Evolutionary conservation across 2,329 filamentous ascomycete species (phyloP), one percentile per base, ranked within the genome.

Genomic region (Penicillium sp.): DNA sequence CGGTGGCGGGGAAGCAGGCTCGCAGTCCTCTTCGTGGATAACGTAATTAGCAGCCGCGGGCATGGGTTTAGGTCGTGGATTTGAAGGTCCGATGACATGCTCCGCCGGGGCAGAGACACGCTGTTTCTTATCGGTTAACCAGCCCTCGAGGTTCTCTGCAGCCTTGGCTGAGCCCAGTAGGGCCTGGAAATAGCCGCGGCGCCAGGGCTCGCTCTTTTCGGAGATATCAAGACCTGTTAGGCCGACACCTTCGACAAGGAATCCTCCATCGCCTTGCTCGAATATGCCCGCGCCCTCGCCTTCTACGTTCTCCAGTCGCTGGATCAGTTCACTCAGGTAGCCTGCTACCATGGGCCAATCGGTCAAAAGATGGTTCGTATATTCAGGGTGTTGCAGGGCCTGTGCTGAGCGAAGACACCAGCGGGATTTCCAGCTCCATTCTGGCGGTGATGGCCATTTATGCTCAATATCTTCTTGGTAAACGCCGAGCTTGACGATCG

Each of bases 111-210:
- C 93, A 26, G 88, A 82, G 23, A 88, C 75, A 37, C 82, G 81
- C 59, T 86, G 81, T 8, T 82, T 87, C 40, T 75, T 85, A 71
- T 96, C 91, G 39, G 82, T 79, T 14, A 95, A 80, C 82, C 87
- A 91, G 44, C 88, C 89, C 60, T 96, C 90, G 21, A 95, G 77
- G 62, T 92, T 85, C 74, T 97, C 92, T 4, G 91, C 87, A 0
- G 87, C 85, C 61, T 85, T 84, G 0, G 88, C 92, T 55, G 85
- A 85, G 10, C 88, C 82, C 85, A 97, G 90, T 43, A 97, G 76
- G 3, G 87, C 83, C 66, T 95, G 86, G 67, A 88, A 92, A 74
- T 97, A 97, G 1, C 91, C 92, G 51, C 90, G 81, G 65, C 88
- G 81, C 93, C 92, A 97, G 46, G 88, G 81, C 72, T 95, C 91